Conservation (phyloP, 148 eudicot genomes). For the Polygonum maritimum region DNA sequence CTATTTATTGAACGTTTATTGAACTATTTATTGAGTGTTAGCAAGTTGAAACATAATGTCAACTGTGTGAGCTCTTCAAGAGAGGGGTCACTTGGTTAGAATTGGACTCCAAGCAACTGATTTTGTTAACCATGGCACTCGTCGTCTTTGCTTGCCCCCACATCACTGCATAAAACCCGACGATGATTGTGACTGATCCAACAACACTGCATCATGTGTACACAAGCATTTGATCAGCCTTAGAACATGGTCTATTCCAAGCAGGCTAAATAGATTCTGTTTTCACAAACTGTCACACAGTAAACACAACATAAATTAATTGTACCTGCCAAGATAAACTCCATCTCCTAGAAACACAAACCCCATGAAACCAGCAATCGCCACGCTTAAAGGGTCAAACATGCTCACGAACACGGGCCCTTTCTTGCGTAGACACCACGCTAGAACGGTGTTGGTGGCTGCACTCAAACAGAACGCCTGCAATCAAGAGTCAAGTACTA, state of each 20-base stretch:
- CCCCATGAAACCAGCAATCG: neutral
- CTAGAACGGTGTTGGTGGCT: neutral
- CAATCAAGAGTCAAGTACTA: neutral
- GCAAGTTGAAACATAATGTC: neutral
- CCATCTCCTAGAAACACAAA: neutral
- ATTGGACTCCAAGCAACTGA: conserved; percentile 18
- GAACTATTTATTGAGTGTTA: too few relatives aligned
- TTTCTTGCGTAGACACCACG: conserved; percentile 1
- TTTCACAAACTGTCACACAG: neutral
- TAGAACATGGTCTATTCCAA: too few relatives aligned
- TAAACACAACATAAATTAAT: too few relatives aligned
- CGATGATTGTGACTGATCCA: conserved; percentile 27
- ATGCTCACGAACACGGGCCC: neutral
- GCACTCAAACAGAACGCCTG: neutral
- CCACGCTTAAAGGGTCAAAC: neutral
- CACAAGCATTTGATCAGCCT: too few relatives aligned
- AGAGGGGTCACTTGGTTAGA: conserved; percentile 12
- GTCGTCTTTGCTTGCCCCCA: conserved; percentile 30
- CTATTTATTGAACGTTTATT: too few relatives aligned
- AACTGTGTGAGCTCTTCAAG: neutral
- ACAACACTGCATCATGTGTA: conserved; percentile 13
- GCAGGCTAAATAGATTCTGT: neutral
- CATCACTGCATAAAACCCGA: conserved; percentile 34
- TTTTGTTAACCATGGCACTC: neutral
- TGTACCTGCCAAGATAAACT: conserved; percentile 2